Evolutionary conservation across 2,329 filamentous ascomycete species (phyloP).

Genomic region (Exophiala phaeomuriformis): DNA sequence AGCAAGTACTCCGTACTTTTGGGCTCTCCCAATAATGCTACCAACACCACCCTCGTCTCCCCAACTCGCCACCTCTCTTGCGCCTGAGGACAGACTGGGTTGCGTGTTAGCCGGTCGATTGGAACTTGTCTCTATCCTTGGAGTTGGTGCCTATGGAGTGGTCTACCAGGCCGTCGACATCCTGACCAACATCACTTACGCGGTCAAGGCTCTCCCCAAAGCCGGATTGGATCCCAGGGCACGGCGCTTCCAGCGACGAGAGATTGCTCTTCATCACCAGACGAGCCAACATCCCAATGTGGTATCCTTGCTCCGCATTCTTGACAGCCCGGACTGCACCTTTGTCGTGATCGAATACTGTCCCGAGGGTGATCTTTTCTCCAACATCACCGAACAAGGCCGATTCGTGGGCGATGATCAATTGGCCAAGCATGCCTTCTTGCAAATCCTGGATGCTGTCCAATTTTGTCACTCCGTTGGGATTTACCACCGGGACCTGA

Average conservation of each 20-base stretch:
- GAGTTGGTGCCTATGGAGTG: slow-evolving; percentile 91
- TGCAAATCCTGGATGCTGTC: slow-evolving; percentile 94
- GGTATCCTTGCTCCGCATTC: slow-evolving; percentile 86
- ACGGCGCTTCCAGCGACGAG: slow-evolving; percentile 80
- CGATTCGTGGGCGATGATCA: slow-evolving; percentile 89
- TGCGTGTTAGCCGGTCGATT: slow-evolving; percentile 73
- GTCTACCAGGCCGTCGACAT: slow-evolving; percentile 87
- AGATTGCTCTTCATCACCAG: slow-evolving; percentile 84
- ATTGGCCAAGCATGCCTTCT: slow-evolving; percentile 77
- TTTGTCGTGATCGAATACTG: slow-evolving; percentile 97
- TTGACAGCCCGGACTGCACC: slow-evolving; percentile 85
- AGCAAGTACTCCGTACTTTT: slow-evolving; percentile 28
- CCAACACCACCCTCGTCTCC: slow-evolving; percentile 42
- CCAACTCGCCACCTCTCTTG: slow-evolving; percentile 45
- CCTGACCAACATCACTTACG: slow-evolving; percentile 73
- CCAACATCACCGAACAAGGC: slow-evolving; percentile 91
- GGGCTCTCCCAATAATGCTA: slow-evolving; percentile 41
- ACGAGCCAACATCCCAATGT: slow-evolving; percentile 88
- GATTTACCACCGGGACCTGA: slow-evolving; percentile 95
- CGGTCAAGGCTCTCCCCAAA: slow-evolving; percentile 96
- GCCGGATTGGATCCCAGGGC: slow-evolving; percentile 82
- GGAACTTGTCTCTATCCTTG: slow-evolving; percentile 76
- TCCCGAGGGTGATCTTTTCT: slow-evolving; percentile 92
- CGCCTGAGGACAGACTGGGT: slow-evolving; percentile 80
- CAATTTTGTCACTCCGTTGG: slow-evolving; percentile 87